These are phyloP conservation scores for Coniochaeta prunicola DNA, from an alignment of 2,329 filamentous ascomycete genomes.

Conservation along the genomic window DNA sequence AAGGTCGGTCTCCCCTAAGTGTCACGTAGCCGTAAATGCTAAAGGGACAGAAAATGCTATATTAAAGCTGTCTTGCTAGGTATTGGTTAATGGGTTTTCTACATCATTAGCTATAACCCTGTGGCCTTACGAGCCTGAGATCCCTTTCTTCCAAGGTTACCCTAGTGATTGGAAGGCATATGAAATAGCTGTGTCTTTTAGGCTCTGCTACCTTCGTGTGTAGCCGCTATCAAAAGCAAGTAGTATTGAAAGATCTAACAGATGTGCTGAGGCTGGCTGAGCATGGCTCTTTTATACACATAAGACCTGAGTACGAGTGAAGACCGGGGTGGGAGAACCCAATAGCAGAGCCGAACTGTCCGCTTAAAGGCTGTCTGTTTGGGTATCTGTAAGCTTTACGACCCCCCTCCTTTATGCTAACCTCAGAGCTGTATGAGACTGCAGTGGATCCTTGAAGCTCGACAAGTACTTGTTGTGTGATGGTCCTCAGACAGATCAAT, in stretches of 20 bases:
- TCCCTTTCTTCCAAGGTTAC: neutral
- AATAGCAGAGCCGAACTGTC: too few relatives aligned
- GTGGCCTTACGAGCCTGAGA: neutral
- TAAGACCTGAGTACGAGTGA: neutral
- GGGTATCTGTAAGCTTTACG: too few relatives aligned
- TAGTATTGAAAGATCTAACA: neutral
- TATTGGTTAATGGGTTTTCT: neutral
- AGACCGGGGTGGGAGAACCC: too few relatives aligned
- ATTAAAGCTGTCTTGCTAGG: neutral
- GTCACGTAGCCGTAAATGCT: neutral
- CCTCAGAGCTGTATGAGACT: neutral
- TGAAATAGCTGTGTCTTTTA: neutral
- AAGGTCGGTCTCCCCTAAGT: neutral
- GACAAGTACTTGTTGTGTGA: neutral
- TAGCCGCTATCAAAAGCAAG: neutral
- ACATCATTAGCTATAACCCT: neutral
- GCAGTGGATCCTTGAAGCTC: neutral
- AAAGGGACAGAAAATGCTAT: neutral
- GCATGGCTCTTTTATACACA: neutral
- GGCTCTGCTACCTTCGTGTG: neutral
- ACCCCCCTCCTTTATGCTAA: neutral
- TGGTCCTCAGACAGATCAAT: neutral
- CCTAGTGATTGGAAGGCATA: neutral
- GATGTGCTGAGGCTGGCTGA: neutral
- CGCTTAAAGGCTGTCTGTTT: too few relatives aligned